phyloP scores from a whole-genome alignment of 345 rosid genomes.

The Gossypium longicalyx region DNA sequence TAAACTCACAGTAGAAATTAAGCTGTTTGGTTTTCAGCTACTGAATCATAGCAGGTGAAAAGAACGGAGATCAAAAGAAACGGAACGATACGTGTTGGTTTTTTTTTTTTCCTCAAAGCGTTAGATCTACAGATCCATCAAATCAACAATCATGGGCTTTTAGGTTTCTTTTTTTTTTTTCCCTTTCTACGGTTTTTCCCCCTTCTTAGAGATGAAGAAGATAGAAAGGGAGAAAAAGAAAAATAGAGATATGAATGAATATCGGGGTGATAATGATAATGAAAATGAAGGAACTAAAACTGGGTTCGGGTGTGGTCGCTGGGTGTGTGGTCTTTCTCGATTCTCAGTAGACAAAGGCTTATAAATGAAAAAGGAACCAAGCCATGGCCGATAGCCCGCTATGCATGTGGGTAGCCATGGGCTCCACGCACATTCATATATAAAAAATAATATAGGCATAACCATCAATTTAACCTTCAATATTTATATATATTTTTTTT shows the following conservation, averaged over 20 bases:
- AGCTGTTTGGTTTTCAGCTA: conserved; percentile 27
- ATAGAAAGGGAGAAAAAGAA: neutral
- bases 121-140: conserved; percentile 55
- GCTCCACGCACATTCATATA: too few relatives aligned
- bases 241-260: conserved; percentile 17
- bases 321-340: conserved; percentile 16
- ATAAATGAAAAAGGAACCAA: conserved; percentile 27
- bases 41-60: conserved; percentile 29
- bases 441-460: too few relatives aligned
- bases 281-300: conserved; percentile 25
- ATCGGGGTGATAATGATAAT: neutral
- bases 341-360: conserved; percentile 24
- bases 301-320: conserved; percentile 12
- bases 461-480: too few relatives aligned
- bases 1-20: conserved; percentile 32
- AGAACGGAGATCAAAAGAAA: conserved; percentile 53
- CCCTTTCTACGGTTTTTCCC: neutral
- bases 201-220: neutral
- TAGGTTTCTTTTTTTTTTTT: neutral
- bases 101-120: neutral
- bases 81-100: conserved; percentile 38
- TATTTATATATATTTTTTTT: neutral
- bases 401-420: conserved; percentile 28
- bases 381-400: conserved; percentile 40
- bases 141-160: conserved; percentile 19